A percentile compares a stretch with the other conserved stretches of the same genome.
These are phyloP conservation scores for Dichomitus squalens DNA, from an alignment of 1,284 basidiomycete genomes.

Conservation along the genomic window DNA sequence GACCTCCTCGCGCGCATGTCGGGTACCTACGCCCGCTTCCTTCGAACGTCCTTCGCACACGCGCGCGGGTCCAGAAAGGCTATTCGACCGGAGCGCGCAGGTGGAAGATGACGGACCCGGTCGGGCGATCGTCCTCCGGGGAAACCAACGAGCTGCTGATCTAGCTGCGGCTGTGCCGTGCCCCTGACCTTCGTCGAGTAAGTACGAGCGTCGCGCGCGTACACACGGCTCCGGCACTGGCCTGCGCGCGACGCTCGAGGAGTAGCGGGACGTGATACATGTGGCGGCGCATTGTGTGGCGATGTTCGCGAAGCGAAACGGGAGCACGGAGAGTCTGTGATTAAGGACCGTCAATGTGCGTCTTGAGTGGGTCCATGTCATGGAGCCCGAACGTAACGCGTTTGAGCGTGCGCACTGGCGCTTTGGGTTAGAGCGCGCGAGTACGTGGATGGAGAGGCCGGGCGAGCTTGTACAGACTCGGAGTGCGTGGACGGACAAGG, in stretches of 20 bases:
- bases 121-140: conserved; percentile 57
- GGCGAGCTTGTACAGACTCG: conserved; percentile 41
- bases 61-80: conserved; percentile 48
- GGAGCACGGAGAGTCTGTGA: conserved; percentile 51
- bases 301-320: conserved; percentile 54
- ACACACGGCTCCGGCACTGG: no score
- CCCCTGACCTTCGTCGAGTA: conserved; percentile 59
- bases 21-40: conserved; percentile 49
- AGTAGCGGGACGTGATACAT: conserved; percentile 52
- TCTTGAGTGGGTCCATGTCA: conserved; percentile 60
- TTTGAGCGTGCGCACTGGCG: conserved; percentile 63
- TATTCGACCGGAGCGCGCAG: conserved; percentile 56
- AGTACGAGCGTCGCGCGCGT: conserved; percentile 55
- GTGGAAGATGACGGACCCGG: conserved; percentile 66
- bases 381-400: conserved; percentile 55
- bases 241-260: conserved; percentile 41
- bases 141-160: conserved; percentile 64
- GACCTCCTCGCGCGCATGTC: conserved; percentile 49
- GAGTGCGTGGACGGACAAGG: conserved; percentile 51
- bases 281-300: conserved; percentile 64
- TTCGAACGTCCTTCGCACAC: no score
- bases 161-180: conserved; percentile 64
- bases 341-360: conserved; percentile 59
- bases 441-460: conserved; percentile 48
- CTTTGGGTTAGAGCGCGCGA: conserved; percentile 50